Percentiles rank a stretch among this genome's conserved stretches.
Evolutionary conservation across 768 basidiomycete species (phyloP).

Genomic region (Suillus subluteus): DNA sequence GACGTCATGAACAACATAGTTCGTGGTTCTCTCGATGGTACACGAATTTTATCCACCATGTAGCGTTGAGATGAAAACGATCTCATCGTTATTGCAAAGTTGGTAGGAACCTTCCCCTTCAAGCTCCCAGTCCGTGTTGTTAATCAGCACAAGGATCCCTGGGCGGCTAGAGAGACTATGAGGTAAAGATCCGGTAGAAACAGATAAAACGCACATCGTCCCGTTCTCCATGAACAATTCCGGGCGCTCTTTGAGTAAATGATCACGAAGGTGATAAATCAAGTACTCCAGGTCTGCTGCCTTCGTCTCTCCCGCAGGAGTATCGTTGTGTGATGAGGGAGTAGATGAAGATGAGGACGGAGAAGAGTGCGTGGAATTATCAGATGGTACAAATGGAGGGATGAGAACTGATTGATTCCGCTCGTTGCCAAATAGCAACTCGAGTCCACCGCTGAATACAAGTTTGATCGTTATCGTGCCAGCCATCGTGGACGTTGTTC

Average conservation of each 20-base stretch:
- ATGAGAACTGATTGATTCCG: constrained; percentile 61
- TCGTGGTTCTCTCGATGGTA: not conserved
- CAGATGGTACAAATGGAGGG: constrained; percentile 46
- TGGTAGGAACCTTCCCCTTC: constrained; percentile 91
- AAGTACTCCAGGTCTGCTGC: constrained; percentile 74
- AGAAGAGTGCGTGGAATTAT: constrained; percentile 35
- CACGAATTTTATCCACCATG: constrained; percentile 72
- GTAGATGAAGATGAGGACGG: constrained; percentile 10
- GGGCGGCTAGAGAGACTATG: constrained; percentile 68
- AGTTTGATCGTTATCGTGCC: constrained; percentile 51
- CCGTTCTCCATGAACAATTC: constrained; percentile 89
- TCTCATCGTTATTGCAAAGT: constrained; percentile 79
- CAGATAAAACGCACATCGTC: constrained; percentile 68
- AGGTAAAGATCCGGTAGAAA: not conserved
- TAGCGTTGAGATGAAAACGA: constrained; percentile 95
- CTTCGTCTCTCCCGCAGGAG: constrained; percentile 32
- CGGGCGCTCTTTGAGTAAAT: constrained; percentile 79
- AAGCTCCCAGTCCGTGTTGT: constrained; percentile 97
- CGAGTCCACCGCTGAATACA: constrained; percentile 85
- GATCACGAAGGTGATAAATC: constrained; percentile 75
- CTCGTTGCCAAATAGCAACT: constrained; percentile 78
- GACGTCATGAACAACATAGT: not conserved
- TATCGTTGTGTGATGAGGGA: constrained; percentile 6
- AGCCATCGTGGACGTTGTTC: constrained; percentile 14
- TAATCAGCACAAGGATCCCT: constrained; percentile 95